Evolutionary conservation across 176 grass and related monocot genomes (phyloP), one percentile per base, ranked within the genome.

Genomic region (Oryza brachyantha): DNA sequence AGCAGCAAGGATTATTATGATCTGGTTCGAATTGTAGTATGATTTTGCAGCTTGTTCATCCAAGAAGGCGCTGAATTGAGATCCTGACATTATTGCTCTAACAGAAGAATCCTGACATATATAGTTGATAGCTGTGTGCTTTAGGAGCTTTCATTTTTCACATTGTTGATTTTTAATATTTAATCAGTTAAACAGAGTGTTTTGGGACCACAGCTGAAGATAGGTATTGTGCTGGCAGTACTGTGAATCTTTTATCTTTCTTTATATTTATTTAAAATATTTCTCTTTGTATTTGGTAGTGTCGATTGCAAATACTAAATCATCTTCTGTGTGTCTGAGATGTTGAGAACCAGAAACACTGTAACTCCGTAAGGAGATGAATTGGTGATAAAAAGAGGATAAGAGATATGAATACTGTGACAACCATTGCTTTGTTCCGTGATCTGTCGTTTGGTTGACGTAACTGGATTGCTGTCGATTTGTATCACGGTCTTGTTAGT

Each of bases 31-130:
- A 70, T 29, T 9, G 25, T 37, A 35, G 13, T 60, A 28, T 62
- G 21, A 24, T 24, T 13, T 10, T 60, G 13, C 38, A 70, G 54
- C 13, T 52, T 70, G 22, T 79, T 79, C 42, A 61, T 73, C 13
- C 2, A 19, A 59, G 13, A 34, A 42, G 26, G 32, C 4, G 5
- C 26, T 73, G 13, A 79, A 17, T 66, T 22, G 59, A 79, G 27
- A 59, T 74, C 27, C 5, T n/a, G 70, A 36, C 70, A 35, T 54
- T 34, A 27, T 73, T 17, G 36, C 58, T 58, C 66, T 62, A 22
- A 69, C 73, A 45, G 34, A 11, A 78, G 22, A 61, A 62, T 17
- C 41, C 58, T 82, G 70, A 54, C 66, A 55, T n/a, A n/a, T n/a
- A n/a, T 71, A 64, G 74, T 77, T 36, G 59, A 16, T 25, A 57